Evolutionary conservation across 1,284 basidiomycete genomes (phyloP).

Genomic region (Puccinia coronata): DNA sequence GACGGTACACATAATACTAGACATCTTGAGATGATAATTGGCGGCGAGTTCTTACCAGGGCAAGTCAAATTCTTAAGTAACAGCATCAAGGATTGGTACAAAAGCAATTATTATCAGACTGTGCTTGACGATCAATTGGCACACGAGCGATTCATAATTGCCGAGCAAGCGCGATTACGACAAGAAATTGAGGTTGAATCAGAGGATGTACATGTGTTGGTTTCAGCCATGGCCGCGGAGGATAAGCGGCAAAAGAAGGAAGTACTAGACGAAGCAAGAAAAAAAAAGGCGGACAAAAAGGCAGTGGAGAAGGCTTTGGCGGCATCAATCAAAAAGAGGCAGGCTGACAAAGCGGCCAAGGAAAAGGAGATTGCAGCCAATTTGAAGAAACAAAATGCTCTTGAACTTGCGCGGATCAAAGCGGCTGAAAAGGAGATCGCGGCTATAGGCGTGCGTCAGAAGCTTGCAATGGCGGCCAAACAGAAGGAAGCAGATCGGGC

Average conservation of each 20-base stretch:
- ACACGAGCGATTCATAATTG: not conserved
- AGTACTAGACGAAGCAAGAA: not conserved
- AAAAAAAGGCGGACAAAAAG: not conserved
- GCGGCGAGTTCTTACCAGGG: not conserved
- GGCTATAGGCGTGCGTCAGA: no score
- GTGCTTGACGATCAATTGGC: not conserved
- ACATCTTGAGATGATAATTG: not conserved
- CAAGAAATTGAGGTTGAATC: not conserved
- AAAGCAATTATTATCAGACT: not conserved
- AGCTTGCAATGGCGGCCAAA: no score
- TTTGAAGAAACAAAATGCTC: no score
- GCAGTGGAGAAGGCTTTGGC: no score
- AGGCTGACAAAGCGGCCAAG: no score
- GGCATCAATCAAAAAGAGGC: no score
- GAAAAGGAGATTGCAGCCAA: no score
- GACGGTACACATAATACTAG: not conserved
- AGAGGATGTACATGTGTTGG: not conserved
- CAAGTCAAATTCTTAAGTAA: not conserved
- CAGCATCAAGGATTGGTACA: not conserved
- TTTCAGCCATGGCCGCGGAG: not conserved
- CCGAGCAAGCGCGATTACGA: not conserved
- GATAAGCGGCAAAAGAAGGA: not conserved
- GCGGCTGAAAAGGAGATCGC: no score
- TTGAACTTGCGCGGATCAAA: no score
- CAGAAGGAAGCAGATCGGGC: no score